Evolutionary conservation across 768 basidiomycete species (phyloP), one percentile per base, ranked within the genome.

Genomic region (Xerocomus brunneocitrinus): DNA sequence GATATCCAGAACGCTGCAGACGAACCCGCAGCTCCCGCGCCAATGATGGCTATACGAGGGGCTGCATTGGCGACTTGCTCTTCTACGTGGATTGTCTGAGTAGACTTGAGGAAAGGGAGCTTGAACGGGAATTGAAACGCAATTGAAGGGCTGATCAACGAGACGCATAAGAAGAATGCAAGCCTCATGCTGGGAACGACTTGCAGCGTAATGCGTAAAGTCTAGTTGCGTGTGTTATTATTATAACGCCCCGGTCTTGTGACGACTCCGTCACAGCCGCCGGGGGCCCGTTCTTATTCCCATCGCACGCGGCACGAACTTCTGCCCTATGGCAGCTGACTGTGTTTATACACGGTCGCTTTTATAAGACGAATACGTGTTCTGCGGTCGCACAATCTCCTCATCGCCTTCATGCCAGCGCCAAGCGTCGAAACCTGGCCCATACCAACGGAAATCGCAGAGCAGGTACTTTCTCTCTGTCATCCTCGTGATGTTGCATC

Each of bases 21-120:
- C 14, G 81, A 82, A 8, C 94, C 94, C 9, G 77, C 91, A 13
- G 94, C 92, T 27, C 94, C 94, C 0, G 94, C 93, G 16, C 94
- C 94, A 50, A 97, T 81, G 63, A 97, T 84, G 8, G 93, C 94
- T 60, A 97, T 78, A 44, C 85, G 73, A 42, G 84, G 80, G 0
- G 74, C 47, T 52, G 49, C 55, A 56, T 40, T 62, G 60, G 30
- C 54, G 54, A 2, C 47, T 42, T 65, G 59, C 35, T 61, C 56
- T 45, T 63, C 62, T 22, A 27, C 45, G 25, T 60, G 3, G 35
- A 58, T 56, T 39, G 62, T 57, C 40, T 67, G 54, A 28, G 65
- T 72, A 41, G 68, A 58, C 43, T 76, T 75, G 64, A 84, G 76
- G 63, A 85, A 78, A 5, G 83, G 80, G 19, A 85, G 52, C 47